Evolutionary conservation across 306 rosid genomes (phyloP).

Genomic region (Rubus parviflorus): DNA sequence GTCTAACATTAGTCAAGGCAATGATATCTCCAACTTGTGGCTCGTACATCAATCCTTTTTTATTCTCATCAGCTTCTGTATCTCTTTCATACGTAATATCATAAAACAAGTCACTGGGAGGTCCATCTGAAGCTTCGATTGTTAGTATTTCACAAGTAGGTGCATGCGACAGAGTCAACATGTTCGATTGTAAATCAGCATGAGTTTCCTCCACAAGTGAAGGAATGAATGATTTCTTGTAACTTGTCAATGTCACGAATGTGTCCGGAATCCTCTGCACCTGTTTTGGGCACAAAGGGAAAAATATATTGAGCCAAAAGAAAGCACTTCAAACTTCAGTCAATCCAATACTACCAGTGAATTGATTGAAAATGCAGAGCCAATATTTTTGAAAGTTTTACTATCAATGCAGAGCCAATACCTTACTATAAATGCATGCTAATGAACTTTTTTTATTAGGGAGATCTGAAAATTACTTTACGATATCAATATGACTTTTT

Average conservation of each 20-base stretch:
- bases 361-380: not conserved
- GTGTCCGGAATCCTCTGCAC: too few relatives aligned
- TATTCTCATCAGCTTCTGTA: not conserved
- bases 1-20: conserved; percentile 46
- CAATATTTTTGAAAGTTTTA: not conserved
- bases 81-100: conserved; percentile 2
- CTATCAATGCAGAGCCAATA: not conserved
- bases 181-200: too few relatives aligned
- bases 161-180: too few relatives aligned
- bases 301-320: too few relatives aligned
- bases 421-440: not conserved
- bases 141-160: conserved; percentile 35
- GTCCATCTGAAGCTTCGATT: not conserved
- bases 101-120: conserved; percentile 28
- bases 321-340: not conserved
- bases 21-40: conserved; percentile 57
- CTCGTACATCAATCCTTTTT: conserved; percentile 27
- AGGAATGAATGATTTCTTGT: too few relatives aligned
- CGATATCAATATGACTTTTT: not conserved
- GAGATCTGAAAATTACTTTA: not conserved
- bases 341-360: not conserved
- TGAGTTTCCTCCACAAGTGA: too few relatives aligned
- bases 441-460: too few relatives aligned
- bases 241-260: too few relatives aligned
- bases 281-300: too few relatives aligned